A percentile compares a stretch with the other conserved stretches of the same genome.
Conservation (phyloP, 495 filamentous ascomycete genomes). For the Penicillium parvum region DNA sequence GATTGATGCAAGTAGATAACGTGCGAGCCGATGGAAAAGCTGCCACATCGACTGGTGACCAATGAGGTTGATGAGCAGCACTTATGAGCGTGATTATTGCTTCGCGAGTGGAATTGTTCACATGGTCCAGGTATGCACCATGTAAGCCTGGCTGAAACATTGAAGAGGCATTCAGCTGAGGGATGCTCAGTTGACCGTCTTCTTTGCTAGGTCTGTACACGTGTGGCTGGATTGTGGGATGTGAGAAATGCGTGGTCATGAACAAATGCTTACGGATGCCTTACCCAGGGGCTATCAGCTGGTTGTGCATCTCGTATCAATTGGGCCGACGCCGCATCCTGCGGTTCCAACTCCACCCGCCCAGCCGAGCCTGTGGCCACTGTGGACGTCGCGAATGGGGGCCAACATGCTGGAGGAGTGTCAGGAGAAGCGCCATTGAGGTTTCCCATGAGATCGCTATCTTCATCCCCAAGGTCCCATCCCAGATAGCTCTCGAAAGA, state of each 20-base stretch:
- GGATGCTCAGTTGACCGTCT: slow-evolving; percentile 1
- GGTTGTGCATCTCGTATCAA: slow-evolving; percentile 6
- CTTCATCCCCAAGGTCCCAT: slow-evolving; percentile 2
- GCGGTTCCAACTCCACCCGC: background rate
- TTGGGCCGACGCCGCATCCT: background rate
- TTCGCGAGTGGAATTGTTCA: slow-evolving; percentile 4
- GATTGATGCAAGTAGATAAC: slow-evolving; percentile 4
- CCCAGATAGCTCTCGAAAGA: slow-evolving; percentile 3
- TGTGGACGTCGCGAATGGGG: background rate
- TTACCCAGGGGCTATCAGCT: slow-evolving; percentile 6
- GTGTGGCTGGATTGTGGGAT: slow-evolving; percentile 1
- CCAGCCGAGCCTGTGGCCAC: background rate
- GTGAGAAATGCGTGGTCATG: background rate
- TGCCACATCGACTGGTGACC: slow-evolving; percentile 4
- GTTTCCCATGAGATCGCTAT: slow-evolving; percentile 1
- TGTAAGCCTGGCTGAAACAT: slow-evolving; percentile 2
- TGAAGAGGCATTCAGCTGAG: slow-evolving; percentile 1
- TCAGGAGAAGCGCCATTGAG: slow-evolving; percentile 3
- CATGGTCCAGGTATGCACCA: background rate
- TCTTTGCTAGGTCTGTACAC: slow-evolving; percentile 4
- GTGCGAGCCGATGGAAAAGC: slow-evolving; percentile 2
- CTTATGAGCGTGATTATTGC: slow-evolving; percentile 2
- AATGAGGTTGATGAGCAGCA: slow-evolving; percentile 3
- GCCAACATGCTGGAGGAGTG: slow-evolving; percentile 1
- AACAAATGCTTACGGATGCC: background rate